Evolutionary conservation across 106 monocot genomes (phyloP), one percentile per base, ranked within the genome.

Genomic region (Allium sativum): DNA sequence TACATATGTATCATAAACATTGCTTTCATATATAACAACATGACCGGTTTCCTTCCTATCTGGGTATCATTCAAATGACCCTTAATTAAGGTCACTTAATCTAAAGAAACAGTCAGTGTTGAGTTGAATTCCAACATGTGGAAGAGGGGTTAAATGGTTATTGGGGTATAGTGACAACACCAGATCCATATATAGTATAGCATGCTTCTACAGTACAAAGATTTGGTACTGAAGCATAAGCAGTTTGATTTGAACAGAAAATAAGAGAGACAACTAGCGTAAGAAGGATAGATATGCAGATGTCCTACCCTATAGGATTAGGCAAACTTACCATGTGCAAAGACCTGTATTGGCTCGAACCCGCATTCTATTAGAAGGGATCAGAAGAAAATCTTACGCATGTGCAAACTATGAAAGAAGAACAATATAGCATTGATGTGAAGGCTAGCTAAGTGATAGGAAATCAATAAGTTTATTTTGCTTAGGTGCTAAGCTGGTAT

Each of bases 61-160:
- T 42, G 96, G 91, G 51, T 98, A 98, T 57, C 91, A 98, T 75
- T 98, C 96, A 72, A 98, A 98, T 53, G 96, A 91, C 8, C 91
- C 96, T 64, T 59, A 84, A 15, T 91, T 91, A 40, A 98, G 58
- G 55, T 82, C 13, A 88, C 66, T 16, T 56, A 68, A 75, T 84
- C 80, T 20, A 98, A 61, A 46, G 82, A 82, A n/a, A 16, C 80
- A 21, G 9, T 84, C 78, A 8, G 78, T 31, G 53, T 81, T 79
- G 61, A 98, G 74, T 21, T 73, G 79, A 21, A 98, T 40, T 12
- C 96, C 96, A 53, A 98, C 69, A 53, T 91, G 96, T 19, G 91
- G 96, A 56, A 98, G 73, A 56, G 91, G 88, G 60, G 96, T 91
- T 48, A 91, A 87, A 66, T 92, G 76, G 53, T 46, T 31, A 16